These are phyloP conservation scores for Agroathelia rolfsii DNA, from an alignment of 1,284 basidiomycete species.

Conservation along the genomic window DNA sequence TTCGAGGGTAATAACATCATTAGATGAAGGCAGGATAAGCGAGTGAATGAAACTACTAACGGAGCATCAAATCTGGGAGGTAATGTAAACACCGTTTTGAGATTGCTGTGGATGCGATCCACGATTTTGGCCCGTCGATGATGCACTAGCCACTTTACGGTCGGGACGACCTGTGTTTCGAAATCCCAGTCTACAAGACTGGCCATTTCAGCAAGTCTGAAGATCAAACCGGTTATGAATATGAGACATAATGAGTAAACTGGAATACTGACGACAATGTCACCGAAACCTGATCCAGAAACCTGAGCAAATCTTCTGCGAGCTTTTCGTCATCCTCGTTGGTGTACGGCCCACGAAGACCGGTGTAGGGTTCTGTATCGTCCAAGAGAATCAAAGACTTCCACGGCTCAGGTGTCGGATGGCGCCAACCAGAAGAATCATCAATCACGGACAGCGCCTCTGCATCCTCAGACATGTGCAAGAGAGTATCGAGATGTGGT, in stretches of 20 bases:
- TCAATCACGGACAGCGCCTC: slow-evolving; percentile 35
- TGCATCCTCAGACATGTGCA: slow-evolving; percentile 45
- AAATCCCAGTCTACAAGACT: slow-evolving; percentile 80
- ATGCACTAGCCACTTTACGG: slow-evolving; percentile 83
- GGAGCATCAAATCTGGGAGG: slow-evolving; percentile 57
- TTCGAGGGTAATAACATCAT: slow-evolving; percentile 1
- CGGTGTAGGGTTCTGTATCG: slow-evolving; percentile 51
- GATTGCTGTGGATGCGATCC: slow-evolving; percentile 71
- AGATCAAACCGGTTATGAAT: slow-evolving; percentile 5
- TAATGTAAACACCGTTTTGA: slow-evolving; percentile 78
- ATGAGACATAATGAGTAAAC: background rate
- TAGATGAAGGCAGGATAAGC: background rate
- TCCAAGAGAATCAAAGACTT: slow-evolving; percentile 80
- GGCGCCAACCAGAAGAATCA: slow-evolving; percentile 55
- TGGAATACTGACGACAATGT: slow-evolving; percentile 47
- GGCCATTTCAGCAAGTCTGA: slow-evolving; percentile 80
- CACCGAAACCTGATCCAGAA: slow-evolving; percentile 57
- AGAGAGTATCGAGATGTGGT: slow-evolving; percentile 59
- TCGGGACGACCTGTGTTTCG: slow-evolving; percentile 78
- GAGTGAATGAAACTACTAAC: slow-evolving; percentile 36
- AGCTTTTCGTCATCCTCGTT: slow-evolving; percentile 54
- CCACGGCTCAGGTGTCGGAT: slow-evolving; percentile 82
- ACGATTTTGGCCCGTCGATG: slow-evolving; percentile 85
- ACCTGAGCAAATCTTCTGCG: slow-evolving; percentile 60
- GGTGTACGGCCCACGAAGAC: slow-evolving; percentile 48